These are phyloP conservation scores for Ceratocystis ficicola DNA, from an alignment of 2,329 filamentous ascomycete species.

Conservation along the genomic window DNA sequence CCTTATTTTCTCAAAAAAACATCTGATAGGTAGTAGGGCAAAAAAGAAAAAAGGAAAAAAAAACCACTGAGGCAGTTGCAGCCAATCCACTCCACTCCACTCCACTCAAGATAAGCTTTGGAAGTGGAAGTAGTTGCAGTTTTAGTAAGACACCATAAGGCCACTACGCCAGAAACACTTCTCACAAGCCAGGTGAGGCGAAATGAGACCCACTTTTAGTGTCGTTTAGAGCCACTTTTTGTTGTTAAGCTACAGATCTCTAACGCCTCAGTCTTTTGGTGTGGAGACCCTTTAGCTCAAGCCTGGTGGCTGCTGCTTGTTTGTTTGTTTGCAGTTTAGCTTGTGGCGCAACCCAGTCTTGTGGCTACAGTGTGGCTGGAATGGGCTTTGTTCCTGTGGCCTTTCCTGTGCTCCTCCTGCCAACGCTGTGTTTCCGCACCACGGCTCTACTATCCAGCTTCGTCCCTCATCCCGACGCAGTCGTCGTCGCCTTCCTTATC, in stretches of 20 bases:
- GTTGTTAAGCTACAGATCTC: neutral
- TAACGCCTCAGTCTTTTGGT: neutral
- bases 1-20: too few species aligned
- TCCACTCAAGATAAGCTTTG: neutral
- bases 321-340: neutral
- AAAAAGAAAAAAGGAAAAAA: neutral
- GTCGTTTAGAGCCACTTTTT: slow-evolving; percentile 1
- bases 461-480: neutral
- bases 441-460: neutral
- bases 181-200: neutral
- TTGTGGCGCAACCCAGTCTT: neutral
- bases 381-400: too few species aligned
- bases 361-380: neutral
- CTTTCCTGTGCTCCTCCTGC: too few species aligned
- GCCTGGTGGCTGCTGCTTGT: neutral
- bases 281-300: slow-evolving; percentile 1
- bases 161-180: neutral
- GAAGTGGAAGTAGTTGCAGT: neutral
- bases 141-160: neutral
- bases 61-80: neutral
- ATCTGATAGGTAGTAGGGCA: too few species aligned
- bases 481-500: neutral
- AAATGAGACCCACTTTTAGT: slow-evolving; percentile 2
- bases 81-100: neutral
- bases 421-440: neutral